Base-by-base conservation (phyloP, 257 asterid species). In the Avicennia marina region DNA sequence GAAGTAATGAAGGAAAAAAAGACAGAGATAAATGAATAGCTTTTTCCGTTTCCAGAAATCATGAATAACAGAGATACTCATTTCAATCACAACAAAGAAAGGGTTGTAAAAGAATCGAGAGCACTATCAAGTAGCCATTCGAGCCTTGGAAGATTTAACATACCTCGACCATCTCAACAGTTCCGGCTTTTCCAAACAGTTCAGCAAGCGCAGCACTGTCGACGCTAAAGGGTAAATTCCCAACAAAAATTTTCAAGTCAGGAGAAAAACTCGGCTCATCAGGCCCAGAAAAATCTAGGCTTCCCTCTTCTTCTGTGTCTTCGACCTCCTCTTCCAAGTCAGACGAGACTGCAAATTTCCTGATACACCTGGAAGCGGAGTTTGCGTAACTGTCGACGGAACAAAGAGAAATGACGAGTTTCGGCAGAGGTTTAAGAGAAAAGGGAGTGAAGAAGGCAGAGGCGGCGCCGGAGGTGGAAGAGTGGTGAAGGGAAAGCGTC, bases 131-230 rank as follows among this genome's bases (percentile, higher is more conserved):
- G 32, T 2, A 42, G 16, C 22, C 34, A 43, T 15, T 0, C 8
- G 32, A 36, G 33, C 3, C 3, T 29, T 2, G 3, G 3, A 7
- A 29, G 7, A 7, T 29, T 29, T 29, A 36, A 12, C 41, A 36
- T 36, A 93, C 98, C 98, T 93, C 97, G 69, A 82, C 98, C 95
- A 83, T 80, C 71, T 86, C 94, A 43, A 85, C 97, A 31, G 63
- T 78, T 24, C 98, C 98, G 56, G 86, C 90, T 32, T 72, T 84
- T 31, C 78, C 84, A 56, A 93, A 93, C 77, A 93, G 64, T 7
- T 71, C 86, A 58, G 98, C 98, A 17, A 93, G 94, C 36, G 67
- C 70, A 13, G 89, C 76, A 32, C 98, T 93, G 27, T 91, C 98
- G 11, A 77, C 87, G 45, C 18, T 67, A 42, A 83, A 91, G 3